A percentile compares a stretch with the other conserved stretches of the same genome.
Conservation (phyloP, 129 eudicot species). For the Daucus carota region DNA sequence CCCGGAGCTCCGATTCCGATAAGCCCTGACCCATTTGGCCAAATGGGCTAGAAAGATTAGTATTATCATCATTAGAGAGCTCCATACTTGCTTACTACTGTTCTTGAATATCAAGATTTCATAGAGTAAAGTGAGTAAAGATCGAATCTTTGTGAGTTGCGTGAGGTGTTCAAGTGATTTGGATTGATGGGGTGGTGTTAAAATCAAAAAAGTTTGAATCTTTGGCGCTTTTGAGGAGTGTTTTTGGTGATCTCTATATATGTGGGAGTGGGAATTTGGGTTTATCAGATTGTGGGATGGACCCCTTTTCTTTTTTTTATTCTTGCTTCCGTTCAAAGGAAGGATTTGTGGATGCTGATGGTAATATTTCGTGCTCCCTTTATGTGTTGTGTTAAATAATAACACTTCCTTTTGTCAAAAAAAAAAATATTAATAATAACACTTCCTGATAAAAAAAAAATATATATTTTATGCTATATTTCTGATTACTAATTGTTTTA, state of each 20-base stretch:
- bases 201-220: neutral
- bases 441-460: too few species aligned
- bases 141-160: neutral
- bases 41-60: neutral
- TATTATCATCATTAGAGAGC: neutral
- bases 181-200: neutral
- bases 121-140: neutral
- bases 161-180: neutral
- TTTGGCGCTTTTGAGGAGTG: neutral
- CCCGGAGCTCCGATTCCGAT: constrained; percentile 54
- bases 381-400: too few species aligned
- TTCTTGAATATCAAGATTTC: neutral
- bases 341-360: neutral
- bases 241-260: neutral
- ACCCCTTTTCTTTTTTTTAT: neutral
- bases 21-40: neutral
- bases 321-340: constrained; percentile 1
- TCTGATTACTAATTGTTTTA: too few species aligned
- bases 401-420: too few species aligned
- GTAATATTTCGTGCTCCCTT: too few species aligned
- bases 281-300: neutral
- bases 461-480: too few species aligned
- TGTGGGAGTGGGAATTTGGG: neutral
- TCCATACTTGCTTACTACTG: neutral
- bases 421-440: too few species aligned